Base-by-base conservation (phyloP, 306 rosid species). In the Adenanthera pavonina region DNA sequence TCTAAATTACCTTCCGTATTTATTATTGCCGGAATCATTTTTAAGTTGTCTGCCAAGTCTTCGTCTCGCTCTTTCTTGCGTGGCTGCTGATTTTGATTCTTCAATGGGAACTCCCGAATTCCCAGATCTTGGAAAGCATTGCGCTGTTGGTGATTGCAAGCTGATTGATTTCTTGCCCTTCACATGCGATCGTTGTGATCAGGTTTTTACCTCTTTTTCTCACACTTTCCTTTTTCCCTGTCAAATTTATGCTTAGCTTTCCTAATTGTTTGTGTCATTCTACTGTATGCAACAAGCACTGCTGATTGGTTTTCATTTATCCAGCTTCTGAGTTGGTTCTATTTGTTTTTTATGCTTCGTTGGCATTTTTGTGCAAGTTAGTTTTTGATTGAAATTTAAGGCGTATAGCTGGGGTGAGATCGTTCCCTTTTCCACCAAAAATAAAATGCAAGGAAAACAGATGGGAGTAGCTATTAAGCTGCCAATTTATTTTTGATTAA, bases 81-180 rank as follows among this genome's bases (percentile, higher is more conserved):
- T 8, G 8, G 30, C n/a, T 25, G 79, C 67, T 59, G 69, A 59
- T 30, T 47, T 19, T 17, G 75, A 71, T 19, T n/a, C 60, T 78
- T 8, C 11, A 15, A 95, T 95, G 99, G 99, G 98, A 82, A 95
- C 99, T 57, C 99, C 97, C 0, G 88, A 92, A 90, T 95, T 95
- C 78, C 97, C 99, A 4, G 82, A 93, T 90, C 92, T 95, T 11
- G 99, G 99, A 16, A 87, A 88, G 86, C 99, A 93, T 87, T 95
- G 99, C 75, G 38, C 88, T 64, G 77, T 92, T 65, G 74, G 72
- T 10, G 91, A 92, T 76, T 95, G 99, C 89, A 92, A 83, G 44
- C 90, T 59, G 78, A 83, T 92, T 81, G 99, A 95, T 83, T 93
- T 95, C 90, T 85, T 93, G 88, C 99, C 99, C 38, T 95, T 95